Evolutionary conservation across 768 basidiomycete species (phyloP).

Genomic region (Mycena haematopus): DNA sequence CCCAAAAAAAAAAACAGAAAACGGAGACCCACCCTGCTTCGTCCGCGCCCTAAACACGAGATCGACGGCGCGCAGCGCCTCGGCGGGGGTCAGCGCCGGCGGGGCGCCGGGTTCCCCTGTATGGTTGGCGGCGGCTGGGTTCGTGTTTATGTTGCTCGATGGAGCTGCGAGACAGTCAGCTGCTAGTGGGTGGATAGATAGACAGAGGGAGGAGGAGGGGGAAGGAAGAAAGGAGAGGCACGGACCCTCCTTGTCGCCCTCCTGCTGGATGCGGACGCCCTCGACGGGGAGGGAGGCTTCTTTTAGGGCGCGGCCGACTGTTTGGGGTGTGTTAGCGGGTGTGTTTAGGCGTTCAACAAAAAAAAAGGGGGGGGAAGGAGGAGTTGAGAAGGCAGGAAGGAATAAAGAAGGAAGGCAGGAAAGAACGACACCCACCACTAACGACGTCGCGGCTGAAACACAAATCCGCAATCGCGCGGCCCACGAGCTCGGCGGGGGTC

Average conservation of each 20-base stretch:
- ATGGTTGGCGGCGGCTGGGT: no score
- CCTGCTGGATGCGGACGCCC: neutral
- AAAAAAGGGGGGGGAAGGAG: no score
- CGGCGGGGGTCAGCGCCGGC: slow-evolving; percentile 23
- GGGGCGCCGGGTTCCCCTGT: no score
- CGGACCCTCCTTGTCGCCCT: no score
- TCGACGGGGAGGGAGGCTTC: slow-evolving; percentile 58
- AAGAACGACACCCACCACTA: slow-evolving; percentile 17
- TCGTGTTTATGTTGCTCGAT: no score
- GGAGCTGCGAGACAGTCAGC: no score
- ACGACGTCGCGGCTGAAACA: slow-evolving; percentile 92
- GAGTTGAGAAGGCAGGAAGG: no score
- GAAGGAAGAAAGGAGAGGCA: neutral
- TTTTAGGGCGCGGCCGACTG: slow-evolving; percentile 28
- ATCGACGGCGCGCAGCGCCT: slow-evolving; percentile 68
- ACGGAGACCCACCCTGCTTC: slow-evolving; percentile 45
- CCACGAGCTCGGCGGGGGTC: slow-evolving; percentile 82
- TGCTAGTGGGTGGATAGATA: neutral
- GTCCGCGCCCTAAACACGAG: slow-evolving; percentile 84
- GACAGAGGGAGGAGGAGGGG: no score
- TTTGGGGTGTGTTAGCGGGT: neutral
- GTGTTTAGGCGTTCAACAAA: neutral
- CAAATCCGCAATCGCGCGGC: slow-evolving; percentile 77
- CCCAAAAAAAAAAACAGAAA: slow-evolving; percentile 36
- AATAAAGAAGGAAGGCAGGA: no score